Percentiles rank a stretch among this genome's conserved stretches.
phyloP scores from a whole-genome alignment of 257 asterid genomes.

The Nemophila menziesii region DNA sequence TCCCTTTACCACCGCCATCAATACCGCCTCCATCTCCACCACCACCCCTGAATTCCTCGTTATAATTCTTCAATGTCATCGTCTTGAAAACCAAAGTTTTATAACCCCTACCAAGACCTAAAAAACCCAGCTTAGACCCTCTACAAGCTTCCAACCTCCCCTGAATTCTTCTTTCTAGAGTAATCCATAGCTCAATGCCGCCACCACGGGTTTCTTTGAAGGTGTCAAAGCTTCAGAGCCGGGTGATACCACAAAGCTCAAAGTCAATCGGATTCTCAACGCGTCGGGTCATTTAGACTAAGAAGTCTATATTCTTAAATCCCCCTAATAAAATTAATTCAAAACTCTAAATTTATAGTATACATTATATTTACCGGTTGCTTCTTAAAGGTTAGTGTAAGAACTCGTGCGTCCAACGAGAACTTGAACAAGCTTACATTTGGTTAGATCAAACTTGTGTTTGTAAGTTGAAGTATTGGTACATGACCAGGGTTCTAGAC shows the following conservation, averaged over 20 bases:
- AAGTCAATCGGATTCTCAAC: constrained; percentile 60
- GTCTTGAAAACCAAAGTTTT: constrained; percentile 45
- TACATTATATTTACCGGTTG: too few species aligned
- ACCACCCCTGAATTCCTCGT: too few species aligned
- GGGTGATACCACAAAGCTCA: constrained; percentile 68
- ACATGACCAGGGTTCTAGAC: constrained; percentile 98
- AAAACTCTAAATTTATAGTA: too few species aligned
- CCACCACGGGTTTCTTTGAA: constrained; percentile 45
- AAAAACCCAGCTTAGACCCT: constrained; percentile 41
- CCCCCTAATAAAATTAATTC: too few species aligned
- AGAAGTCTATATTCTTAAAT: too few species aligned
- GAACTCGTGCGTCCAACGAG: too few species aligned
- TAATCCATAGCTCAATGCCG: constrained; percentile 71
- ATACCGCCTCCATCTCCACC: too few species aligned
- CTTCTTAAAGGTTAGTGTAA: too few species aligned
- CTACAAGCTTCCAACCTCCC: constrained; percentile 70
- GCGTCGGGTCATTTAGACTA: constrained; percentile 88
- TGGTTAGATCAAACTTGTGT: too few species aligned
- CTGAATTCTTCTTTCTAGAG: constrained; percentile 78
- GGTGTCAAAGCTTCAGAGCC: constrained; percentile 64
- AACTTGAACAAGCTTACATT: too few species aligned
- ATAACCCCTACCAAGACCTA: constrained; percentile 84
- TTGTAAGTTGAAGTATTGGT: constrained; percentile 93
- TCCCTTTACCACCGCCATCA: too few species aligned
- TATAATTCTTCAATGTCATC: constrained; percentile 13